phyloP scores from a whole-genome alignment of 2,329 filamentous ascomycete species.

The Botrytis hyacinthi region DNA sequence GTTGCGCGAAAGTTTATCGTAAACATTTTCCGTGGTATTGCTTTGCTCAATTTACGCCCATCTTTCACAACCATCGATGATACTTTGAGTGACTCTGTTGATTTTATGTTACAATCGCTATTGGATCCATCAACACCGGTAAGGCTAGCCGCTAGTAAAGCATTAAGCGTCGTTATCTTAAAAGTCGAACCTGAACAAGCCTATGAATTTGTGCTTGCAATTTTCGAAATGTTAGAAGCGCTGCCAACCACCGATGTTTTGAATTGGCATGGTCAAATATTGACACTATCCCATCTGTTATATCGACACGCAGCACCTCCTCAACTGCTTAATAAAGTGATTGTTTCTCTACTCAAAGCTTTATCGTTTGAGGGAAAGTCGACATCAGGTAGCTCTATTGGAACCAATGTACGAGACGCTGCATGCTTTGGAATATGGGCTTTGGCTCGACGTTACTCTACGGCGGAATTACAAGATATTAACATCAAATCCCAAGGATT shows the following conservation, averaged over 20 bases:
- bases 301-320: constrained; percentile 80
- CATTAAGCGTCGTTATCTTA: constrained; percentile 80
- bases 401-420: constrained; percentile 89
- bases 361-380: constrained; percentile 87
- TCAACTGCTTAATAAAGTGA: constrained; percentile 66
- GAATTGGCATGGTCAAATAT: constrained; percentile 87
- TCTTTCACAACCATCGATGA: constrained; percentile 39
- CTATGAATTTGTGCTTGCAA: constrained; percentile 80
- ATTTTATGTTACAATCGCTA: constrained; percentile 73
- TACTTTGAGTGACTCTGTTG: constrained; percentile 76
- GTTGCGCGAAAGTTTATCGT: constrained; percentile 78
- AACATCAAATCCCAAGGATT: constrained; percentile 36
- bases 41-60: constrained; percentile 53
- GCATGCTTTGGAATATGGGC: constrained; percentile 97
- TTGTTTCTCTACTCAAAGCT: constrained; percentile 74
- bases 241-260: constrained; percentile 48
- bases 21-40: constrained; percentile 77
- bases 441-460: constrained; percentile 81
- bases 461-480: constrained; percentile 68
- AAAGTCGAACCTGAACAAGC: constrained; percentile 80
- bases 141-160: constrained; percentile 86
- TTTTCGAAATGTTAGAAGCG: constrained; percentile 65
- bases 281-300: constrained; percentile 82
- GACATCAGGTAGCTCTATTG: constrained; percentile 78
- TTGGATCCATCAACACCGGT: constrained; percentile 90